Percentiles rank a stretch among this genome's conserved stretches.
Conservation (phyloP, 768 basidiomycete species). For the Boletus eberwhitei region DNA sequence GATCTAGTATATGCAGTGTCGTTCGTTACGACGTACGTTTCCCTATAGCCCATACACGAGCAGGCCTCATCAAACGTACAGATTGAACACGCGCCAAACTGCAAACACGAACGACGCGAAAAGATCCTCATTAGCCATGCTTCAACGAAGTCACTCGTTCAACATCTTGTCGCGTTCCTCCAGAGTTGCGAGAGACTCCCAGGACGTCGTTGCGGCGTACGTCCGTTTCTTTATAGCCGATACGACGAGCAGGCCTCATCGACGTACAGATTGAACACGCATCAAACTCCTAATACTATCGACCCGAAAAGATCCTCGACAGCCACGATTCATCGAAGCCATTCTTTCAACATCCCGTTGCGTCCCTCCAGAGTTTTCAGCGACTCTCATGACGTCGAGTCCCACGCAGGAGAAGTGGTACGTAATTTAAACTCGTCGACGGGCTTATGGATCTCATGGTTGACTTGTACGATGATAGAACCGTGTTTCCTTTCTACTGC, state of each 20-base stretch:
- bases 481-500: neutral
- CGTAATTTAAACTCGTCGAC: no score
- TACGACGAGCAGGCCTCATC: conserved; percentile 9
- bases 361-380: neutral
- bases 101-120: no score
- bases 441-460: neutral
- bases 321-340: neutral
- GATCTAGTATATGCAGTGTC: conserved; percentile 58
- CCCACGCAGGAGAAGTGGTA: neutral
- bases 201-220: conserved; percentile 25
- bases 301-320: conserved; percentile 10
- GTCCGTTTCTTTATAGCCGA: neutral
- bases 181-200: no score
- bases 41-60: no score
- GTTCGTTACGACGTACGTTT: conserved; percentile 49
- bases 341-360: neutral
- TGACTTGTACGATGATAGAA: no score
- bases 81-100: no score
- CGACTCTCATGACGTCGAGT: neutral
- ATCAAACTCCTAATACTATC: conserved; percentile 36
- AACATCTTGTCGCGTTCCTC: no score
- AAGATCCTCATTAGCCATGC: no score
- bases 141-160: no score
- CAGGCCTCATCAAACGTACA: no score
- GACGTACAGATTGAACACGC: conserved; percentile 54